A percentile compares a stretch with the other conserved stretches of the same genome.
Evolutionary conservation across 768 basidiomycete genomes (phyloP).

Genomic region (Rhodotorula toruloides): DNA sequence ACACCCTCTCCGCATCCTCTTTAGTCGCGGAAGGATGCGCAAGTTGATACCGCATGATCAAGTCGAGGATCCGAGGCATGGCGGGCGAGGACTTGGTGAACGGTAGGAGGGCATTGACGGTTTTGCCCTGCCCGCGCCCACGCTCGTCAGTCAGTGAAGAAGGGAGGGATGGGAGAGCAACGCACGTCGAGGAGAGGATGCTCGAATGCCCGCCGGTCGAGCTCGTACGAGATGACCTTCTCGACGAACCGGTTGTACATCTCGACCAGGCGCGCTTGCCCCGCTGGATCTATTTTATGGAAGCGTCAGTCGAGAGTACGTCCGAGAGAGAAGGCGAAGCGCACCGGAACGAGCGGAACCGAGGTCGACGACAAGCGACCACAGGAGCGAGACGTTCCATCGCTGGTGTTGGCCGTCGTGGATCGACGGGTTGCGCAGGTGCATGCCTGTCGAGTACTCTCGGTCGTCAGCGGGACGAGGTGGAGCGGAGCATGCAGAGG

Average conservation of each 20-base stretch:
- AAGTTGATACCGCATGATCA: constrained; percentile 28
- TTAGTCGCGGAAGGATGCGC: constrained; percentile 42
- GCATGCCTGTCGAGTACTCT: constrained; percentile 66
- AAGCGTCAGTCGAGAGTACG: constrained; percentile 56
- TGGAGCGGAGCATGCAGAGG: not conserved
- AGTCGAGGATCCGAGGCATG: constrained; percentile 17
- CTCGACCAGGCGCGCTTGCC: constrained; percentile 61
- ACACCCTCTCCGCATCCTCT: constrained; percentile 43
- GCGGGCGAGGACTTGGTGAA: constrained; percentile 16
- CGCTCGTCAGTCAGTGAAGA: not conserved
- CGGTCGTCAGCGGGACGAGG: constrained; percentile 49
- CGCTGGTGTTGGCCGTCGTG: constrained; percentile 49
- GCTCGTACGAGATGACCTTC: constrained; percentile 59
- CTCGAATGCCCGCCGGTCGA: constrained; percentile 61
- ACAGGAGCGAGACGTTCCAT: constrained; percentile 35
- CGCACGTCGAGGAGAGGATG: constrained; percentile 74
- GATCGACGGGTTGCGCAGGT: constrained; percentile 59
- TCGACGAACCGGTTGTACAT: constrained; percentile 63
- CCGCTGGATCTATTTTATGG: constrained; percentile 63
- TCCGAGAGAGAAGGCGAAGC: constrained; percentile 63
- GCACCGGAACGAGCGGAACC: constrained; percentile 49
- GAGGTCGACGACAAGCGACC: constrained; percentile 33
- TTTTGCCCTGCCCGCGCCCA: constrained; percentile 21
- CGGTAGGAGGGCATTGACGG: constrained; percentile 17
- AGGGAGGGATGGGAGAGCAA: constrained; percentile 9